Evolutionary conservation across 2,329 filamentous ascomycete species (phyloP), one percentile per base, ranked within the genome.

Genomic region (Botrytis squamosa): DNA sequence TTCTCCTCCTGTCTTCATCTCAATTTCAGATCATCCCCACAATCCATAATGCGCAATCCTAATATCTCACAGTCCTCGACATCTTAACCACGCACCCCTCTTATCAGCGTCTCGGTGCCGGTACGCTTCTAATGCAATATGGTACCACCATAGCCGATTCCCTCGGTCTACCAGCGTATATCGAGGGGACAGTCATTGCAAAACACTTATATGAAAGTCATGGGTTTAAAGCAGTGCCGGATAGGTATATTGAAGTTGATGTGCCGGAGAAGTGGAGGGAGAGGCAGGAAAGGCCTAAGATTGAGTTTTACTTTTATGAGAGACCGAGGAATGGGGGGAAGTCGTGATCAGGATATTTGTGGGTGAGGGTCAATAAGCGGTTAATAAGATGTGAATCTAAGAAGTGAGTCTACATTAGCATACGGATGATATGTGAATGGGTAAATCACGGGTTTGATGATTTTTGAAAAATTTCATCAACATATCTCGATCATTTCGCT

Each of bases 61-160:
- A 72, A 69, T 25, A 44, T n/a, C 22, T 14, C n/a, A 7, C 14
- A 57, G 82, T 81, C 40, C 79, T 83, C 3, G 78, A 82, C 36
- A 81, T 81, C 6, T 75, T 82, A 62, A 80, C 81, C 72, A 83
- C 81, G 3, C 76, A 80, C 46, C 83, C 83, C 2, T 78, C 80
- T 1, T 81, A 81, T 62, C 81, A 83, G 63, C 78, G 80, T 4
- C 81, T 81, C 49, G 83, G 83, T 5, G 78, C 81, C 2, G 83
- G 83, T 2, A 79, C 78, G 49, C 77, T 82, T 52, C 77, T 84
- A 42, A 79, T 84, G 44, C 76, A 80, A 36, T 84, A 82, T 81
- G 83, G 84, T 10, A 80, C 80, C 1, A 73, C 80, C 12, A 78
- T 82, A n/a, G 82, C 76, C 42, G 75, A 77, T 52, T 49, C 49